Base-by-base conservation (phyloP, 2,329 filamentous ascomycete genomes). In the Trichophyton rubrum region DNA sequence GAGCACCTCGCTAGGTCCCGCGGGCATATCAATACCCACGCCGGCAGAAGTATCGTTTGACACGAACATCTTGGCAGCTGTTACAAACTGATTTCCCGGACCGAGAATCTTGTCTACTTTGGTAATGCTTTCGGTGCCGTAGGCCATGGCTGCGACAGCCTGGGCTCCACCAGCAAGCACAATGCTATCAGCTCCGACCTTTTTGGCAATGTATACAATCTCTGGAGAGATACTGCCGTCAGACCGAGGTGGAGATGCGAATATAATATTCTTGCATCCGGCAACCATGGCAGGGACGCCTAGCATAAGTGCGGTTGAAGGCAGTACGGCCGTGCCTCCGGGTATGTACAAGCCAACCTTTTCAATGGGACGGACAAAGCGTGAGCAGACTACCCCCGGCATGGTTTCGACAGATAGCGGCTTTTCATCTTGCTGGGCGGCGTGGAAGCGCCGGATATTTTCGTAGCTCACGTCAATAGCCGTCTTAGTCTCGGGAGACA, bases 31-130 rank as follows among this genome's bases (percentile, higher is more conserved):
- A 68, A 99, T 99, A 74, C 90, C 87, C 45, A 96, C 91, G 22
- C 89, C 88, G 11, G 93, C 93, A 62, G 90, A 95, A 51, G 93
- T 97, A 72, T 99, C 93, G 74, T 99, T 99, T 74, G 87, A 89
- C 49, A 99, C 93, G 68, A 91, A 82, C 93, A 99, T 99, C 82
- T 99, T 99, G 59, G 89, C 93, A 0, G 93, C 93, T 0, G 93
- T 99, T 45, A 99, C 93, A 71, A 97, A 99, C 74, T 97, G 93
- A 76, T 99, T 99, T 40, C 93, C 93, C 2, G 93, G 93, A 0
- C 93, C 93, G 11, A 97, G 84, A 67, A 99, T 96, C 83, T 99
- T 99, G 80, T 99, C 93, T 6, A 99, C 93, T 78, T 99, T 99
- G 73, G 80, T 89, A 58, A 99, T 85, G 67, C 86, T 92, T 75